phyloP scores from a whole-genome alignment of 108 stramenopile genomes.

The Fistulifera solaris region DNA sequence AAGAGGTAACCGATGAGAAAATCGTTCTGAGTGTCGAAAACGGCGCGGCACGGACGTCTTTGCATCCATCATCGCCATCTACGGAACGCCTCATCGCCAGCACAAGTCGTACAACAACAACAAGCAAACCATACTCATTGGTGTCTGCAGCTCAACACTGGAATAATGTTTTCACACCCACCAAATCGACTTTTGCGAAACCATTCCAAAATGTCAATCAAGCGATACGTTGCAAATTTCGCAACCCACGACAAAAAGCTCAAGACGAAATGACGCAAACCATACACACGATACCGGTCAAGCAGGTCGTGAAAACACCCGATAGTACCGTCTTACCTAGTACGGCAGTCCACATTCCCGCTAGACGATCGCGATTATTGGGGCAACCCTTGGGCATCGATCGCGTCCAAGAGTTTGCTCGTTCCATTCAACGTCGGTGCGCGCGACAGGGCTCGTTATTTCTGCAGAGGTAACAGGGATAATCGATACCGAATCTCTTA shows the following conservation, averaged over 20 bases:
- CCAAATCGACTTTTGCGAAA: not conserved
- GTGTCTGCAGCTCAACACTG: constrained; percentile 10
- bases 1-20: too few relatives aligned
- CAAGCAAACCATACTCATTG: not conserved
- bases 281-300: constrained; percentile 27
- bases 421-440: constrained; percentile 55
- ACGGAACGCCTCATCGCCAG: too few relatives aligned
- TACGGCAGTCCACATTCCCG: constrained; percentile 46
- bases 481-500: too few relatives aligned
- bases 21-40: too few relatives aligned
- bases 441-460: constrained; percentile 53
- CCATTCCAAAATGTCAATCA: constrained; percentile 3
- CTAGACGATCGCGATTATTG: constrained; percentile 48
- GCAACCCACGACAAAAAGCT: constrained; percentile 10
- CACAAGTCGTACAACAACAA: too few relatives aligned
- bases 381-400: constrained; percentile 50
- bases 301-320: constrained; percentile 26
- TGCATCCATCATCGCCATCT: too few relatives aligned
- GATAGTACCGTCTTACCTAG: constrained; percentile 50
- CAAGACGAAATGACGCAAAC: constrained; percentile 25
- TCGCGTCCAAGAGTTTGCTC: constrained; percentile 51
- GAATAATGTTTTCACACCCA: constrained; percentile 8
- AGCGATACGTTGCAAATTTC: not conserved
- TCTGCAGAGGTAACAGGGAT: too few relatives aligned
- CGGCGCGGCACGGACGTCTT: too few relatives aligned